Conservation (phyloP, 306 rosid genomes). For the Dryas drummondii region DNA sequence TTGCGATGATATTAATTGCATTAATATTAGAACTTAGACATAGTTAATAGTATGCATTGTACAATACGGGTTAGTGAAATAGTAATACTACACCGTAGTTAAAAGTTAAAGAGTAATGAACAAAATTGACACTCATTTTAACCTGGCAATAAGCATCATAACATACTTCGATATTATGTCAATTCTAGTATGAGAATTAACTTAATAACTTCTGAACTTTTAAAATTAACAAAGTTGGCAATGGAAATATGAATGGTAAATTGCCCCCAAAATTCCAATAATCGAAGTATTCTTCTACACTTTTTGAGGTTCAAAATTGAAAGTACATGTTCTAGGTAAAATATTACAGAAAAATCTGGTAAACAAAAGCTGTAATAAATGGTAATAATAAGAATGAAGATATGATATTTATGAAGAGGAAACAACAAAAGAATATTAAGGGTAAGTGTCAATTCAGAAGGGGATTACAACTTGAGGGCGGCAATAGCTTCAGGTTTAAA, state of each 20-base stretch:
- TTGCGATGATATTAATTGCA: too few relatives aligned
- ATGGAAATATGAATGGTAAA: background rate
- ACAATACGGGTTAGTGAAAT: too few relatives aligned
- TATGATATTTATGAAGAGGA: conserved; percentile 10
- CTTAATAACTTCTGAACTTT: background rate
- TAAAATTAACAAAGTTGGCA: background rate
- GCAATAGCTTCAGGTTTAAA: conserved; percentile 92
- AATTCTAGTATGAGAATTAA: background rate
- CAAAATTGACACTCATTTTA: too few relatives aligned
- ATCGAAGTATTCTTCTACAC: background rate
- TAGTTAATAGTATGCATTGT: too few relatives aligned
- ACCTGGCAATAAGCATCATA: too few relatives aligned
- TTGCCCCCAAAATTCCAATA: background rate
- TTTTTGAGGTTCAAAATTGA: background rate
- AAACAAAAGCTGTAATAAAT: conserved; percentile 11
- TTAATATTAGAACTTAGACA: too few relatives aligned
- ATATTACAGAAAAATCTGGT: background rate
- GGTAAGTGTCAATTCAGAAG: background rate
- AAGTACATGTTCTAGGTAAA: background rate
- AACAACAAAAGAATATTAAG: conserved; percentile 37
- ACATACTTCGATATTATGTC: too few relatives aligned
- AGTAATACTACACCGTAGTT: too few relatives aligned
- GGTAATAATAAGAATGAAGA: conserved; percentile 26
- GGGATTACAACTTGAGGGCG: conserved; percentile 69
- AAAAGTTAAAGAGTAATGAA: too few relatives aligned